Conservation (phyloP, 2,329 filamentous ascomycete genomes). For the Calonectria henricotiae region DNA sequence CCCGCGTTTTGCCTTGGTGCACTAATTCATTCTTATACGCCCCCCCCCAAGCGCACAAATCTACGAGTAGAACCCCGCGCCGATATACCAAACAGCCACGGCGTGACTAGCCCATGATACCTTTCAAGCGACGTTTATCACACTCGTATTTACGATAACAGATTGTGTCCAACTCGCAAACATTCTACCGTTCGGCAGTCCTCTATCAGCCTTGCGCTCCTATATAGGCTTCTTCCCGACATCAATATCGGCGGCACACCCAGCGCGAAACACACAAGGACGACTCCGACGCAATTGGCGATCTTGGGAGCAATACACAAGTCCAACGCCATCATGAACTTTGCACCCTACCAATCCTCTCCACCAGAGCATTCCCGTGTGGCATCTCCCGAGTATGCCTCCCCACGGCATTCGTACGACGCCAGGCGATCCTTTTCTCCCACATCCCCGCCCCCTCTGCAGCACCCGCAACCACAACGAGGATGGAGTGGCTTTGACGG, state of each 20-base stretch:
- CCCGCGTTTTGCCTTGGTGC: constrained; percentile 10
- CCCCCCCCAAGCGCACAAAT: background rate
- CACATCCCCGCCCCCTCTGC: constrained; percentile 61
- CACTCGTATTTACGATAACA: background rate
- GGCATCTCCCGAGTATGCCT: constrained; percentile 76
- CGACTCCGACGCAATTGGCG: constrained; percentile 26
- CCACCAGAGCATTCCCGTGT: constrained; percentile 88
- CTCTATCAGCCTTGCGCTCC: background rate
- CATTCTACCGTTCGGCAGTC: no score
- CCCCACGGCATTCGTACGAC: constrained; percentile 71
- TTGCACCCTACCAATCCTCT: constrained; percentile 96
- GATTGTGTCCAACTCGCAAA: background rate
- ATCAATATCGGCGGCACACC: background rate
- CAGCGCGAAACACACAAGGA: background rate
- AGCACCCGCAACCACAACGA: constrained; percentile 72
- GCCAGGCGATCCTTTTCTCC: constrained; percentile 72
- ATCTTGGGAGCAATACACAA: background rate
- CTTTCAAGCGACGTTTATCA: constrained; percentile 1
- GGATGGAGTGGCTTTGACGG: constrained; percentile 66
- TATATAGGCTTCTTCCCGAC: no score
- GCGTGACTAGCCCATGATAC: background rate
- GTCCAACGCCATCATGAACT: constrained; percentile 78
- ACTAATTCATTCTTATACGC: constrained; percentile 22
- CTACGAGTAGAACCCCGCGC: background rate
- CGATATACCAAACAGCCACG: background rate